These are phyloP conservation scores for Ophiocordyceps camponoti-leonardi DNA, from an alignment of 2,329 filamentous ascomycete species.

Conservation along the genomic window DNA sequence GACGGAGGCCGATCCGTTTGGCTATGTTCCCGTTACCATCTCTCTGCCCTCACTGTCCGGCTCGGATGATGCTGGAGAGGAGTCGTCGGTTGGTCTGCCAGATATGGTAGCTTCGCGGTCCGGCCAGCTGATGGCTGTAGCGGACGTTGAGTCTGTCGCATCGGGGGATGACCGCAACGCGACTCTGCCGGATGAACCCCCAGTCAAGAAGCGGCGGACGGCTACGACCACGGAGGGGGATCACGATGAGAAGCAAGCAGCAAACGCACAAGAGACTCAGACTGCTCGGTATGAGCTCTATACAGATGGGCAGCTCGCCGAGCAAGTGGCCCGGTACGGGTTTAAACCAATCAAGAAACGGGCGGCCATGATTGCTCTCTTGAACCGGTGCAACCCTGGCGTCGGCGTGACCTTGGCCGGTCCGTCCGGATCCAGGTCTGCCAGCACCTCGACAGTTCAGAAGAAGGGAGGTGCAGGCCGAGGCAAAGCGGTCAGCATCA, in stretches of 20 bases:
- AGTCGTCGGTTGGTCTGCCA: slow-evolving; percentile 8
- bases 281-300: slow-evolving; percentile 41
- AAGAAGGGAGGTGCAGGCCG: neutral
- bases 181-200: neutral
- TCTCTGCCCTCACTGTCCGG: neutral
- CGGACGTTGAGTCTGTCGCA: slow-evolving; percentile 5
- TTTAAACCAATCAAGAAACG: slow-evolving; percentile 58
- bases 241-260: neutral
- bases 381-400: slow-evolving; percentile 51
- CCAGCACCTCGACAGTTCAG: neutral
- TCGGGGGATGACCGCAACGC: slow-evolving; percentile 1
- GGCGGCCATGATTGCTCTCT: slow-evolving; percentile 49
- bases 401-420: neutral
- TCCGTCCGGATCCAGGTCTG: neutral
- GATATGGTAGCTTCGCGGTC: slow-evolving; percentile 6
- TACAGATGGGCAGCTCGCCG: slow-evolving; percentile 44
- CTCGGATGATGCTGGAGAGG: neutral
- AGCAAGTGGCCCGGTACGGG: slow-evolving; percentile 44
- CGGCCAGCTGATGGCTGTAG: neutral
- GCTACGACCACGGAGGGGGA: neutral
- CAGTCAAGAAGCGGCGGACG: neutral
- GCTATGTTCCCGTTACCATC: slow-evolving; percentile 10
- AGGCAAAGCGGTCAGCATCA: neutral
- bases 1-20: slow-evolving; percentile 19
- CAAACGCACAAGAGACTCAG: neutral